These are phyloP conservation scores for Mycena floridula DNA, from an alignment of 768 basidiomycete species.

Conservation along the genomic window DNA sequence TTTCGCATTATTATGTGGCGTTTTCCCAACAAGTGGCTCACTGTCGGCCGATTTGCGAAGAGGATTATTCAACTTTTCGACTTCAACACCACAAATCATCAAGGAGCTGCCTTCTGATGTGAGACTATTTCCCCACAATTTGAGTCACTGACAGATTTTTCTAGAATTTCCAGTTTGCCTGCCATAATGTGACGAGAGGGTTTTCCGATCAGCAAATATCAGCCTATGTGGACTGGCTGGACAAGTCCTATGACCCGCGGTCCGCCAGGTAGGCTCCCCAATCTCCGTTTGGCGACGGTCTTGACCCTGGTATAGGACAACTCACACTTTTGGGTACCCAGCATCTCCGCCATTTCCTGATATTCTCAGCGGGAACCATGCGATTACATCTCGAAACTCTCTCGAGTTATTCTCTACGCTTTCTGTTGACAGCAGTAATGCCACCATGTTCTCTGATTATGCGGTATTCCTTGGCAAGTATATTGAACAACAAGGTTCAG, in stretches of 20 bases:
- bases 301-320: constrained; percentile 23
- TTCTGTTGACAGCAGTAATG: constrained; percentile 31
- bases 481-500: constrained; percentile 30
- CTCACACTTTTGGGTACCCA: constrained; percentile 47
- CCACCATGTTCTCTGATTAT: constrained; percentile 41
- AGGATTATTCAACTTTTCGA: constrained; percentile 36
- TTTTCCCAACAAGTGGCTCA: constrained; percentile 37
- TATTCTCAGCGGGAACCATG: constrained; percentile 2
- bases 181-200: constrained; percentile 56
- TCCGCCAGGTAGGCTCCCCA: constrained; percentile 29
- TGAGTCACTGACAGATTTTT: neutral
- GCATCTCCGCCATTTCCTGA: constrained; percentile 55
- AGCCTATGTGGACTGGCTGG: constrained; percentile 34
- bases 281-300: neutral
- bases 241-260: constrained; percentile 21
- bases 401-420: constrained; percentile 35
- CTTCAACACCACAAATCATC: constrained; percentile 13
- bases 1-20: constrained; percentile 52
- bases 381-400: constrained; percentile 13
- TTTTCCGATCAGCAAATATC: constrained; percentile 32
- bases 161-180: constrained; percentile 24
- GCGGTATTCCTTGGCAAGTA: constrained; percentile 44
- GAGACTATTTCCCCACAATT: neutral
- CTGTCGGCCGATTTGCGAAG: constrained; percentile 20
- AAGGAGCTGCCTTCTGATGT: constrained; percentile 3